Evolutionary conservation across 441 rosid genomes (phyloP), one percentile per base, ranked within the genome.

Genomic region (Gossypium davidsonii): DNA sequence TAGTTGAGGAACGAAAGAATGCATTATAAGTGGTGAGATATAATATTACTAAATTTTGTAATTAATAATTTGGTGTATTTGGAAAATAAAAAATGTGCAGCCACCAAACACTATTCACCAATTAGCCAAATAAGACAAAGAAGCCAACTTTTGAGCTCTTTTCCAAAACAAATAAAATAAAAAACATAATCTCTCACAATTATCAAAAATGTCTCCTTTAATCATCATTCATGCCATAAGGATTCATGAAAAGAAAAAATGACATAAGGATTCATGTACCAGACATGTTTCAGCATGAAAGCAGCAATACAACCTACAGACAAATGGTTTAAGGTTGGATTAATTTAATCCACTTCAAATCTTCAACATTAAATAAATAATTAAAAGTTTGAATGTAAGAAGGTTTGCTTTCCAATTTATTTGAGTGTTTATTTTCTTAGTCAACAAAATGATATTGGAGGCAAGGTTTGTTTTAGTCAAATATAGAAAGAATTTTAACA

Each of bases 281-380:
- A 72, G 64, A 67, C 79, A 77, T 77, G 79, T 72, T 52, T 14
- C 53, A 64, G 60, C 79, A 76, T 31, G 20, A 57, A 15, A 44
- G 31, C 76, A 12, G 58, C 31, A n/a, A 67, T 21, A 25, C 12
- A 64, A 11, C 28, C 10, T 56, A 55, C 48, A 10, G 28, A 4
- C 26, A 42, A 44, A 65, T 44, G 11, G 6, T 10, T 12, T 44
- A 2, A 42, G 69, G 69, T 64, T 63, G 23, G 68, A 64, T 15
- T 20, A 64, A 63, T 4, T 42, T 51, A 49, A 14, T 23, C 67
- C 12, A 73, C 21, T 37, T 11, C 28, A 42, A 15, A 31, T 60
- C 44, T 60, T 62, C 44, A 61, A 17, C 12, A 53, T 52, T 57
- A 57, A 23, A 57, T 25, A 23, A 23, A 23, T 57, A 23, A 60